Evolutionary conservation across 116 monocot genomes (phyloP), one percentile per base, ranked within the genome.

Genomic region (Iris pallida): DNA sequence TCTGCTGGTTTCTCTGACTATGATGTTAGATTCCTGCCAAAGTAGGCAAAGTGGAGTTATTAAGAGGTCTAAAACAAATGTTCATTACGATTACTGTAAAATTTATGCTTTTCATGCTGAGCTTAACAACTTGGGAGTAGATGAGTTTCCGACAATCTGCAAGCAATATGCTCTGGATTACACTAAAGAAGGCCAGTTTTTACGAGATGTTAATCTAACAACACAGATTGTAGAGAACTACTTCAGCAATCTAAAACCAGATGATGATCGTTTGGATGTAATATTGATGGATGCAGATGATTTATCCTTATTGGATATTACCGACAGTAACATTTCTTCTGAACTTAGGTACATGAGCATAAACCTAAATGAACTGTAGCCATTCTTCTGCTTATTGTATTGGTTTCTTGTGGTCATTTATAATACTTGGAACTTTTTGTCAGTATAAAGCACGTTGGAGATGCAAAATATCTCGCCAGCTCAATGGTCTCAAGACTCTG

Each of bases 1-100:
- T 20, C 43, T 69, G 45, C 61, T 83, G 41, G 68, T 79, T 68
- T 63, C 76, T n/a, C 76, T 83, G 4, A 59, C 72, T 20, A 65
- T 83, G 15, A 83, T 79, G 83, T 57, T 83, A 64, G 43, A 73
- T n/a, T 76, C 79, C 41, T 83, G 83, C 59, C 65, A 83, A 45
- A 69, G 48, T 43, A 72, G 55, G 13, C 11, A 51, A 2, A 18
- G 45, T 30, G 75, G 73, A 54, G 56, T 73, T 13, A 45, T 76
- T 14, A 43, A 79, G 49, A 65, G 53, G 40, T 41, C 10, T 47
- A 66, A 16, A 55, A 60, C 57, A 73, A 75, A 30, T 9, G 59
- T 57, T 53, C 51, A 55, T 0, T 8, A 65, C 56, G 71, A 75
- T 63, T 73, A 76, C 60, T 76, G 83, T 54, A 65, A 57, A 54